A percentile compares a stretch with the other conserved stretches of the same genome.
Evolutionary conservation across 2,329 filamentous ascomycete species (phyloP).

Genomic region (Ceratocystis papillata): DNA sequence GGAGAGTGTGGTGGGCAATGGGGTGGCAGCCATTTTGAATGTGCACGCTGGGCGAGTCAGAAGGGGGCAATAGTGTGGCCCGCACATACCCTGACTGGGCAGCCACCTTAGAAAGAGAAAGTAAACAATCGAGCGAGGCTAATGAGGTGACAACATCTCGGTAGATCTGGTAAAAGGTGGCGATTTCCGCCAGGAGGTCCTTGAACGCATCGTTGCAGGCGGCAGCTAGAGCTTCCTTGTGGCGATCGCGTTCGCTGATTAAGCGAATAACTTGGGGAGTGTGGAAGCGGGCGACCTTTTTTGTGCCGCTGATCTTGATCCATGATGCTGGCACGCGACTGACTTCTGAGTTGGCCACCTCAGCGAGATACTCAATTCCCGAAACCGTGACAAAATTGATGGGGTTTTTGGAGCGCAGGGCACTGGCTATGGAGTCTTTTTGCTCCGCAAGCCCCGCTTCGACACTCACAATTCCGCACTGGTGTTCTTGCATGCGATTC

Average conservation of each 20-base stretch:
- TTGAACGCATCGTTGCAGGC: slow-evolving; percentile 80
- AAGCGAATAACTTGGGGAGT: slow-evolving; percentile 79
- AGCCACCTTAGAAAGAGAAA: slow-evolving; percentile 76
- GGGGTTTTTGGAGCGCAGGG: slow-evolving; percentile 57
- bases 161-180: slow-evolving; percentile 75
- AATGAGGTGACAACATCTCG: slow-evolving; percentile 81
- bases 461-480: slow-evolving; percentile 80
- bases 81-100: slow-evolving; percentile 78
- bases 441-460: slow-evolving; percentile 81
- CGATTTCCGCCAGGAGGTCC: slow-evolving; percentile 60
- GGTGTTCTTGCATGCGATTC: slow-evolving; percentile 78
- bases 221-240: slow-evolving; percentile 84
- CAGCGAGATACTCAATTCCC: slow-evolving; percentile 89
- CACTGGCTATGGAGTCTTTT: slow-evolving; percentile 56
- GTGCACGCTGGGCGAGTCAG: slow-evolving; percentile 54
- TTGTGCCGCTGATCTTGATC: slow-evolving; percentile 90
- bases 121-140: slow-evolving; percentile 76
- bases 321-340: slow-evolving; percentile 88
- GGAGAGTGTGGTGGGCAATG: slow-evolving; percentile 82
- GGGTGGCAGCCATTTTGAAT: slow-evolving; percentile 74
- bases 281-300: slow-evolving; percentile 84
- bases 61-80: slow-evolving; percentile 54
- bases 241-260: slow-evolving; percentile 79
- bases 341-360: slow-evolving; percentile 71
- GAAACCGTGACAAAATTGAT: slow-evolving; percentile 73